A percentile compares a stretch with the other conserved stretches of the same genome.
Evolutionary conservation across 345 rosid species (phyloP).

Genomic region (Turnera subulata): DNA sequence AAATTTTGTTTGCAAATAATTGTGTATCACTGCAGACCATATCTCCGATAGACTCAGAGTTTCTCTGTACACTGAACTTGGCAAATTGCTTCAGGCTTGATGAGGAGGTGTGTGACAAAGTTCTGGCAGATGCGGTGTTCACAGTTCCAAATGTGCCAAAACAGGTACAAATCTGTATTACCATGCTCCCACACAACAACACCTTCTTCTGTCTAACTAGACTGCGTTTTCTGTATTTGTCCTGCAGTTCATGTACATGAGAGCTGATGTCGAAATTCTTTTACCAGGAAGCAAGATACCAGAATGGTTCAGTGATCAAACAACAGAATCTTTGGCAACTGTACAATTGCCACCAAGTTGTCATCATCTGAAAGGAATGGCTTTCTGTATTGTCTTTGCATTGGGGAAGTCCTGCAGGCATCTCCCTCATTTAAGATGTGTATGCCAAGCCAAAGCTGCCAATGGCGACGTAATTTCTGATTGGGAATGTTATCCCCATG

Average conservation of each 20-base stretch:
- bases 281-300: conserved; percentile 17
- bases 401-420: neutral
- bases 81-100: neutral
- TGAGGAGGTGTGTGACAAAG: neutral
- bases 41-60: neutral
- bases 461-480: neutral
- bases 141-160: neutral
- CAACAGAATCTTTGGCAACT: neutral
- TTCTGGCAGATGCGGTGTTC: neutral
- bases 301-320: conserved; percentile 7
- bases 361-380: neutral
- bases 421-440: neutral
- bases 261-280: neutral
- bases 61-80: neutral
- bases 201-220: neutral
- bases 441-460: neutral
- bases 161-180: neutral
- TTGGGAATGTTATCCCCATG: neutral
- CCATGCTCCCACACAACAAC: neutral
- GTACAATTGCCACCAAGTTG: neutral
- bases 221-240: neutral
- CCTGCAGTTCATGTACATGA: neutral
- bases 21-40: neutral
- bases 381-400: conserved; percentile 5
- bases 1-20: neutral